Evolutionary conservation across 1,139 yeast genomes (phyloP).

Genomic region (Candida gigantensis): DNA sequence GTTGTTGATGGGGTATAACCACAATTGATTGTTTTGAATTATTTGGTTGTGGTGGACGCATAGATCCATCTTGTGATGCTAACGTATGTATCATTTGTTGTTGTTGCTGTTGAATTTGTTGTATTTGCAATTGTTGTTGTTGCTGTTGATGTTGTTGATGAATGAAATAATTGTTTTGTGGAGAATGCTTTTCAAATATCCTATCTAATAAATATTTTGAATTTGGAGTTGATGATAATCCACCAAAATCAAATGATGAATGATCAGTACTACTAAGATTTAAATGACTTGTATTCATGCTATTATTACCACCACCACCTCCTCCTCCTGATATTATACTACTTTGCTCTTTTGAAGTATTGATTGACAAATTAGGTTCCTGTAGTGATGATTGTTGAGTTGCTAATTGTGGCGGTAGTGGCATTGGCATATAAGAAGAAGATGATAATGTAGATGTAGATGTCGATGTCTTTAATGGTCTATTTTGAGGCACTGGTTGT

Average conservation of each 20-base stretch:
- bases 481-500: constrained; percentile 9
- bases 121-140: constrained; percentile 8
- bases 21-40: constrained; percentile 10
- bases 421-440: no score
- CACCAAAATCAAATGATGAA: constrained; percentile 41
- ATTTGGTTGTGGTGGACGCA: constrained; percentile 9
- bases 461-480: constrained; percentile 7
- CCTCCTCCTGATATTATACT: constrained; percentile 19
- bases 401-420: constrained; percentile 9
- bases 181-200: constrained; percentile 43
- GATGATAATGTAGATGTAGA: constrained; percentile 8
- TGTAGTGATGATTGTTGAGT: constrained; percentile 10
- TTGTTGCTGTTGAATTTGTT: constrained; percentile 11
- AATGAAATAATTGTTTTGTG: constrained; percentile 19
- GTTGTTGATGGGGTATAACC: constrained; percentile 17
- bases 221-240: constrained; percentile 43
- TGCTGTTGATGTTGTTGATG: constrained; percentile 7
- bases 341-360: constrained; percentile 25
- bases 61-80: constrained; percentile 13
- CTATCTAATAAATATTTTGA: constrained; percentile 43
- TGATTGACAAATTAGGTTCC: constrained; percentile 14
- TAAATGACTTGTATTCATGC: constrained; percentile 27
- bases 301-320: constrained; percentile 18
- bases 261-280: constrained; percentile 30
- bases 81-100: constrained; percentile 11